Percentiles rank a stretch among this genome's conserved stretches.
These are phyloP conservation scores for Trametes cinnabarina DNA, from an alignment of 768 basidiomycete species.

Conservation along the genomic window DNA sequence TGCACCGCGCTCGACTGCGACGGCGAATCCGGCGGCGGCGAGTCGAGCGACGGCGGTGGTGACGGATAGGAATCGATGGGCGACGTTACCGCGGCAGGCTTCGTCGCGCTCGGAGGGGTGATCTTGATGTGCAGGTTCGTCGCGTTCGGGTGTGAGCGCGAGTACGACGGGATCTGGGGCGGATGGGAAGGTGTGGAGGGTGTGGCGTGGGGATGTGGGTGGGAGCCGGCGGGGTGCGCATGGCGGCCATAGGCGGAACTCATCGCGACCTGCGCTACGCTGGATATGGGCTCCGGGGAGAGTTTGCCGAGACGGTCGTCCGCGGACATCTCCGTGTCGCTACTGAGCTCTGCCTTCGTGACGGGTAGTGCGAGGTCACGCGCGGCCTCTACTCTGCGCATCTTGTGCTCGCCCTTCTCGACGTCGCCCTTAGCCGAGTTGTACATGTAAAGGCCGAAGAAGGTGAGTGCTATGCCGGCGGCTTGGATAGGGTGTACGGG, in stretches of 20 bases:
- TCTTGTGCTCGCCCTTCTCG: slow-evolving; percentile 87
- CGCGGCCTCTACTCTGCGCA: slow-evolving; percentile 72
- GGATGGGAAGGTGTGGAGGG: not conserved
- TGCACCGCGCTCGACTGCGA: slow-evolving; percentile 5
- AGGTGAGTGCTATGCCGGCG: slow-evolving; percentile 87
- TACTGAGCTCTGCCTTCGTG: slow-evolving; percentile 60
- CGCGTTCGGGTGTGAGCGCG: slow-evolving; percentile 24
- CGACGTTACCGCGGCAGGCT: slow-evolving; percentile 13
- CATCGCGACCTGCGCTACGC: slow-evolving; percentile 13
- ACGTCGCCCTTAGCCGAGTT: slow-evolving; percentile 92
- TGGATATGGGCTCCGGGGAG: slow-evolving; percentile 14
- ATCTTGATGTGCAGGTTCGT: slow-evolving; percentile 34
- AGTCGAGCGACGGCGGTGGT: slow-evolving; percentile 40
- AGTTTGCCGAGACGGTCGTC: not conserved
- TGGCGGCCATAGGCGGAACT: slow-evolving; percentile 24
- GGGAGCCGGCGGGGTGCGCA: slow-evolving; percentile 9
- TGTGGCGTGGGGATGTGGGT: not conserved
- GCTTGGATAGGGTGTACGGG: slow-evolving; percentile 80
- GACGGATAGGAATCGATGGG: slow-evolving; percentile 38
- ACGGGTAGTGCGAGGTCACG: slow-evolving; percentile 67
- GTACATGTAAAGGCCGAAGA: slow-evolving; percentile 91
- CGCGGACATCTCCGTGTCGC: slow-evolving; percentile 36
- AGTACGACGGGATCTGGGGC: slow-evolving; percentile 18
- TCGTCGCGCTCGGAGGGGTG: slow-evolving; percentile 18
- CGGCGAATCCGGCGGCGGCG: slow-evolving; percentile 28